Conservation (phyloP, 352 stramenopile genomes). For the Pythium apleroticum region DNA sequence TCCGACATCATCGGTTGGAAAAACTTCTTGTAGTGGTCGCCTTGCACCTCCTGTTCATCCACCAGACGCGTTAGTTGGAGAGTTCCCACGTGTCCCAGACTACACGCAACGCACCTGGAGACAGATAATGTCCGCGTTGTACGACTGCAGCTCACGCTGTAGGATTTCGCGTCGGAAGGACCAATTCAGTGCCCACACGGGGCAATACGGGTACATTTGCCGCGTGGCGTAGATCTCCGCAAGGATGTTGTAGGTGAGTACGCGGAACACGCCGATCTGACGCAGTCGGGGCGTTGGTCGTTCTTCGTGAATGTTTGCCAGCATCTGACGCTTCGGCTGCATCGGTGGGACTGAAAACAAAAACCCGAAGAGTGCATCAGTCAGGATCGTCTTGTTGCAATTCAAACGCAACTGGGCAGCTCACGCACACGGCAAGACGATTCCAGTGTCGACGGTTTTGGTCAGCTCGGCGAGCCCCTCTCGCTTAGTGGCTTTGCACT, state of each 20-base stretch:
- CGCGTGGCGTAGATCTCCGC: slow-evolving; percentile 91
- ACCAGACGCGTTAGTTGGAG: background rate
- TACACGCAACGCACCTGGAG: slow-evolving; percentile 65
- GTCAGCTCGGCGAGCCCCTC: slow-evolving; percentile 50
- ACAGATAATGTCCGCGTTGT: slow-evolving; percentile 96
- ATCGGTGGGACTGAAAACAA: slow-evolving; percentile 62
- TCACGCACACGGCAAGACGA: slow-evolving; percentile 82
- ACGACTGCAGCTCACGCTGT: slow-evolving; percentile 86
- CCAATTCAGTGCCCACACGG: slow-evolving; percentile 97
- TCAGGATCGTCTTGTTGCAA: too few species aligned
- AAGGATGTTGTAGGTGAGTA: slow-evolving; percentile 91
- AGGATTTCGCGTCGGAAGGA: slow-evolving; percentile 93
- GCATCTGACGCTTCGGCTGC: slow-evolving; percentile 77
- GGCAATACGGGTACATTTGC: slow-evolving; percentile 96
- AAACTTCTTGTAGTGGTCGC: slow-evolving; percentile 98
- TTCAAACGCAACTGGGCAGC: background rate
- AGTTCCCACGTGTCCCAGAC: too few species aligned
- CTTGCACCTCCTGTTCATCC: slow-evolving; percentile 93
- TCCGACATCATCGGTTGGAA: slow-evolving; percentile 94
- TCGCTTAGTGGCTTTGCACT: slow-evolving; percentile 68
- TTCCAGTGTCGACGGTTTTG: slow-evolving; percentile 82
- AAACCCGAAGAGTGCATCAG: background rate
- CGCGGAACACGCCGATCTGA: slow-evolving; percentile 79
- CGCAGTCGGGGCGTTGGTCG: slow-evolving; percentile 64
- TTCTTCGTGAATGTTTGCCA: slow-evolving; percentile 81